Percentiles rank a stretch among this genome's conserved stretches.
These are phyloP conservation scores for Candida endomychidarum DNA, from an alignment of 805 yeast genomes.

Conservation along the genomic window DNA sequence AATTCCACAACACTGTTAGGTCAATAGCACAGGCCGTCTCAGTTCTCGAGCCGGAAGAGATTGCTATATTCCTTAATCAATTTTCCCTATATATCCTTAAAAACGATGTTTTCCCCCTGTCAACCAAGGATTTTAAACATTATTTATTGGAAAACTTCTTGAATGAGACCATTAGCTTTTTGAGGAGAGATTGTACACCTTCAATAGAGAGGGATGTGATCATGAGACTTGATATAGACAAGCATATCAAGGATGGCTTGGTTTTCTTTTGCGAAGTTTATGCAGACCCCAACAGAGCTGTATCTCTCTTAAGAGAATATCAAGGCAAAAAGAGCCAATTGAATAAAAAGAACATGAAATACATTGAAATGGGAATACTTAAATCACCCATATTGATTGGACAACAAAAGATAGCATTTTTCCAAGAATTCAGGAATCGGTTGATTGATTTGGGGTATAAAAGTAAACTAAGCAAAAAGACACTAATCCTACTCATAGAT, in stretches of 20 bases:
- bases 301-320: constrained; percentile 25
- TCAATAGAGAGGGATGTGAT: neutral
- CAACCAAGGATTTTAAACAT: constrained; percentile 16
- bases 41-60: constrained; percentile 17
- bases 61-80: constrained; percentile 19
- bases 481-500: constrained; percentile 15
- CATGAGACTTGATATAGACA: neutral
- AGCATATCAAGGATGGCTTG: neutral
- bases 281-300: constrained; percentile 25
- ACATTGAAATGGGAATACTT: constrained; percentile 30
- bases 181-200: constrained; percentile 11
- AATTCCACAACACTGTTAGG: constrained; percentile 26
- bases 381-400: constrained; percentile 16
- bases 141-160: constrained; percentile 6
- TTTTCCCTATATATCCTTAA: constrained; percentile 6
- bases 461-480: constrained; percentile 13
- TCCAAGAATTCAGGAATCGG: constrained; percentile 12
- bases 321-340: constrained; percentile 21
- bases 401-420: constrained; percentile 18
- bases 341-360: constrained; percentile 12
- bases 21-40: constrained; percentile 32
- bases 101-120: constrained; percentile 6
- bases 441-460: constrained; percentile 17
- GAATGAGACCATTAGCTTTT: constrained; percentile 11
- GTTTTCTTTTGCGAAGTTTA: constrained; percentile 5